These are phyloP conservation scores for Backusella morwellensis DNA, from an alignment of 192 early-diverging fungal genomes.

Conservation along the genomic window DNA sequence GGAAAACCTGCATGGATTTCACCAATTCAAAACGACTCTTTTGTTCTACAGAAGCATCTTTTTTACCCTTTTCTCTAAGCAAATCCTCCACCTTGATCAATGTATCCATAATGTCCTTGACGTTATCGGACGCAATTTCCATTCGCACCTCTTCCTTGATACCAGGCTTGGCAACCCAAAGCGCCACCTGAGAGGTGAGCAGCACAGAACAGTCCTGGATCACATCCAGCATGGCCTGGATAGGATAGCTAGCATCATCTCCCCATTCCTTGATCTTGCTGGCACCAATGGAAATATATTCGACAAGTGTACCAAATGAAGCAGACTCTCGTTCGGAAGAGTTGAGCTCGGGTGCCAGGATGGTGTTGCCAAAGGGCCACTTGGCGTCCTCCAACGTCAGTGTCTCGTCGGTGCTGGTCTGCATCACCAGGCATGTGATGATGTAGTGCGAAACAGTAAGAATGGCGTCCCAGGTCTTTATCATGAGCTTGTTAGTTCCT, in stretches of 20 bases:
- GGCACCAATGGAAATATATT: slow-evolving; percentile 17
- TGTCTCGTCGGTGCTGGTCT: slow-evolving; percentile 34
- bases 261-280: background rate
- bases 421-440: slow-evolving; percentile 29
- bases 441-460: slow-evolving; percentile 34
- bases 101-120: slow-evolving; percentile 9
- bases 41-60: background rate
- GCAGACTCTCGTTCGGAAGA: slow-evolving; percentile 30
- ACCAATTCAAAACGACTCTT: background rate
- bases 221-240: slow-evolving; percentile 7
- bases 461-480: background rate
- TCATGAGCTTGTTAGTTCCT: background rate
- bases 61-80: background rate
- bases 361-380: slow-evolving; percentile 43
- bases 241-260: background rate
- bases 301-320: slow-evolving; percentile 44
- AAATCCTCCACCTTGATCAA: background rate
- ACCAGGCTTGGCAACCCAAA: slow-evolving; percentile 6
- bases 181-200: background rate
- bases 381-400: slow-evolving; percentile 27
- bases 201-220: slow-evolving; percentile 12
- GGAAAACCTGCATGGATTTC: background rate
- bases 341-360: slow-evolving; percentile 32
- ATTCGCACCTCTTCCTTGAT: background rate
- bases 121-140: slow-evolving; percentile 6